Percentiles rank a stretch among this genome's conserved stretches.
These are phyloP conservation scores for Lentinula edodes DNA, from an alignment of 768 basidiomycete species.

Conservation along the genomic window DNA sequence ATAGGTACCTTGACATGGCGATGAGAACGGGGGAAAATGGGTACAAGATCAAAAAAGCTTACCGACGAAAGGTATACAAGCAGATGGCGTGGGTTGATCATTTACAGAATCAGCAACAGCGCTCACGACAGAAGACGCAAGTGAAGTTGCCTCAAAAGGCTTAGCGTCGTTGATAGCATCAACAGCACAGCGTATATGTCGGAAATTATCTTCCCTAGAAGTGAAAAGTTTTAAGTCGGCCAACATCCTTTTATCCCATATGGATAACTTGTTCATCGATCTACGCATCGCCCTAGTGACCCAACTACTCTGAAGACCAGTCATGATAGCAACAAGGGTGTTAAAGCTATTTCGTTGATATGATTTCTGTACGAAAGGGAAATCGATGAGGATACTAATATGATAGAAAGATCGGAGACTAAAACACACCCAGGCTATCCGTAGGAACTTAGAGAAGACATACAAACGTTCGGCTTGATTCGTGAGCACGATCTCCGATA, in stretches of 20 bases:
- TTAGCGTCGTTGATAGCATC: constrained; percentile 63
- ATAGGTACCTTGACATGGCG: constrained; percentile 54
- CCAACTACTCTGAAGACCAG: constrained; percentile 67
- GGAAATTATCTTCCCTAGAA: constrained; percentile 63
- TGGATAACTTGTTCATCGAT: constrained; percentile 59
- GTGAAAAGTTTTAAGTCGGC: constrained; percentile 66
- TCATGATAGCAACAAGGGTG: constrained; percentile 73
- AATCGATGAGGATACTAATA: background rate
- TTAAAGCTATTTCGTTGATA: constrained; percentile 75
- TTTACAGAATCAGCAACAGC: constrained; percentile 27
- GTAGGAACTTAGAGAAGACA: constrained; percentile 75
- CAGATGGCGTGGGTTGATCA: constrained; percentile 35
- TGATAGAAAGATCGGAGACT: background rate
- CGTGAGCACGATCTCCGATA: constrained; percentile 77
- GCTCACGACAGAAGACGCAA: constrained; percentile 48
- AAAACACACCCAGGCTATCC: constrained; percentile 68
- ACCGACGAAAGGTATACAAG: constrained; percentile 86
- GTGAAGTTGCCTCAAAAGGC: constrained; percentile 47
- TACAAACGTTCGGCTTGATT: constrained; percentile 55
- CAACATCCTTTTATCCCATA: constrained; percentile 70
- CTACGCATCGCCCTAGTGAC: constrained; percentile 63
- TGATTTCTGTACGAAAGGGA: constrained; percentile 53
- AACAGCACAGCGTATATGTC: constrained; percentile 62
- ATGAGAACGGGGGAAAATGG: background rate
- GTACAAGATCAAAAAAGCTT: constrained; percentile 12